Evolutionary conservation across 192 early-diverging fungal genomes (phyloP).

Genomic region (Coemansia sp.): DNA sequence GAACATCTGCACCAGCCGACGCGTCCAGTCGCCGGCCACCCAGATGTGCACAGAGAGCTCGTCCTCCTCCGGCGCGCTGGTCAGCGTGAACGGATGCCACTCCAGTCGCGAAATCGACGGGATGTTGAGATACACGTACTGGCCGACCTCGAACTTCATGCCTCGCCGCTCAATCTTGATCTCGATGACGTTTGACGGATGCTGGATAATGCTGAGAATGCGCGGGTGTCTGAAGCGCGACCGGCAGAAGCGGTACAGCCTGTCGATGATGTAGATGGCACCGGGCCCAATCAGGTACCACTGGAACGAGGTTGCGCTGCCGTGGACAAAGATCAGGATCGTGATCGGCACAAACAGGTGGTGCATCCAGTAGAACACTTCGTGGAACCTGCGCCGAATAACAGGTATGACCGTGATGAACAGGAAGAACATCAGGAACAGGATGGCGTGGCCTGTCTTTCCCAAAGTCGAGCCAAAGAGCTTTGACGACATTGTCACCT

Average conservation of each 20-base stretch:
- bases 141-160: constrained; percentile 64
- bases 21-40: constrained; percentile 76
- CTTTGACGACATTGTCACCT: constrained; percentile 49
- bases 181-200: constrained; percentile 80
- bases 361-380: constrained; percentile 87
- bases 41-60: constrained; percentile 76
- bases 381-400: constrained; percentile 46
- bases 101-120: constrained; percentile 69
- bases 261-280: constrained; percentile 66
- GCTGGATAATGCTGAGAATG: constrained; percentile 80
- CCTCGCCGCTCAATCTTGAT: constrained; percentile 72
- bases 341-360: constrained; percentile 82
- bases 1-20: constrained; percentile 54
- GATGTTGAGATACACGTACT: constrained; percentile 76
- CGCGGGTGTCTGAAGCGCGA: constrained; percentile 64
- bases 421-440: constrained; percentile 42
- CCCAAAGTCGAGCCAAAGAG: constrained; percentile 65
- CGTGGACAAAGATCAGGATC: constrained; percentile 69
- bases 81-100: constrained; percentile 87
- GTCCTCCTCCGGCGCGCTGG: constrained; percentile 77
- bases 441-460: constrained; percentile 65
- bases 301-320: constrained; percentile 72
- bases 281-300: constrained; percentile 72
- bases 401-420: constrained; percentile 39
- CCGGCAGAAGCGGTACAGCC: constrained; percentile 66